Evolutionary conservation across 2,329 filamentous ascomycete genomes (phyloP).

Genomic region (Colletotrichum filicis): DNA sequence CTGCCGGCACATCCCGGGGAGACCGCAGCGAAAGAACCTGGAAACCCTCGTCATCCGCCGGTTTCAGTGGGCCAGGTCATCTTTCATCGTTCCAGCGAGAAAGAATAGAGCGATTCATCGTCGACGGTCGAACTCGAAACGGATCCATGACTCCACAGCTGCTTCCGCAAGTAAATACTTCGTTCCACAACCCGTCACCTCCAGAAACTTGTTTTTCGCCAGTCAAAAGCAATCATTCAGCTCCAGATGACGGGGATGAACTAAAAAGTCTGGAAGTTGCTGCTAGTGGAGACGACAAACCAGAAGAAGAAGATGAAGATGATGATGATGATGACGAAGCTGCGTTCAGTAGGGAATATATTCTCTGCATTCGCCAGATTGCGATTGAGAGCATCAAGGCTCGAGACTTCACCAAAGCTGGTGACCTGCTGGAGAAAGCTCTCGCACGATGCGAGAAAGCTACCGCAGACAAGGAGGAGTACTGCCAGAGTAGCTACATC

Average conservation of each 20-base stretch:
- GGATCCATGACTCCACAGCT: not conserved
- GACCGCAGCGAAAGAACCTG: conserved; percentile 16
- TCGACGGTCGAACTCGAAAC: not conserved
- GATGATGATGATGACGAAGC: conserved; percentile 10
- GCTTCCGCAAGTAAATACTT: not conserved
- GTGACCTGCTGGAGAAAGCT: conserved; percentile 34
- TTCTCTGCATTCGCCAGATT: conserved; percentile 38
- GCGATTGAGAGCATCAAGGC: conserved; percentile 41
- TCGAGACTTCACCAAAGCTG: conserved; percentile 34
- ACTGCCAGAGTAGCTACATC: not conserved
- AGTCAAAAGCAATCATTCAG: not conserved
- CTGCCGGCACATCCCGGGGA: conserved; percentile 34
- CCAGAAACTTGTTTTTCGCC: not conserved
- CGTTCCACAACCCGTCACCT: not conserved
- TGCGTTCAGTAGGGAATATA: not conserved
- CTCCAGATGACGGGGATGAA: not conserved
- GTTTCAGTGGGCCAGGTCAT: conserved; percentile 25
- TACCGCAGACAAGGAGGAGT: not conserved
- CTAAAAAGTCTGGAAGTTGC: not conserved
- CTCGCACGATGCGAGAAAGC: conserved; percentile 10
- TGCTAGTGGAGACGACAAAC: not conserved
- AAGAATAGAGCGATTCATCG: conserved; percentile 35
- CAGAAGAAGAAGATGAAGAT: not conserved
- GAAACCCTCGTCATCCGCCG: conserved; percentile 8
- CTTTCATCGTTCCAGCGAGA: conserved; percentile 35